phyloP scores from a whole-genome alignment of 2,329 filamentous ascomycete genomes.

The Colletotrichum graminicola region DNA sequence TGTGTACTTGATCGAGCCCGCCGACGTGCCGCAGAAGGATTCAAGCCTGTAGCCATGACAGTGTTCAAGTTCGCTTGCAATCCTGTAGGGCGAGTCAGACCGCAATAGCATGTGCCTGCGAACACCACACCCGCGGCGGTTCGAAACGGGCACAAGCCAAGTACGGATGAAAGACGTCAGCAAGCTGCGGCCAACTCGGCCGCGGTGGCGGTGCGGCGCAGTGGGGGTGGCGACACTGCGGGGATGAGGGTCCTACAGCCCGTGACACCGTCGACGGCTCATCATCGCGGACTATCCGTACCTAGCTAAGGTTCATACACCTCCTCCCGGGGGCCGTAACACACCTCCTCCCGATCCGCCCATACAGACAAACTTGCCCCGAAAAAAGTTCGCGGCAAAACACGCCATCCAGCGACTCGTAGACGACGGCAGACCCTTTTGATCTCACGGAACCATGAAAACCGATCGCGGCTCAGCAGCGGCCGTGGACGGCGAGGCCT shows the following conservation, averaged over 20 bases:
- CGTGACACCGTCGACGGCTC: conserved; percentile 23
- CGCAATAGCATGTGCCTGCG: not conserved
- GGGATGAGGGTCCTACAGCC: conserved; percentile 3
- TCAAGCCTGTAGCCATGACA: not conserved
- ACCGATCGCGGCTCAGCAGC: conserved; percentile 2
- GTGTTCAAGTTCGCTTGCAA: not conserved
- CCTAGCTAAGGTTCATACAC: conserved; percentile 26
- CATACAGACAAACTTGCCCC: not conserved
- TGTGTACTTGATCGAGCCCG: not conserved
- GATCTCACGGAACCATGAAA: conserved; percentile 8
- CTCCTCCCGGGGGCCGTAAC: conserved; percentile 5
- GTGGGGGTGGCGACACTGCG: conserved; percentile 22
- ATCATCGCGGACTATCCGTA: not conserved
- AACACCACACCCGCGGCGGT: not conserved
- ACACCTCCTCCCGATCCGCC: not conserved
- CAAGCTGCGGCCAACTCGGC: conserved; percentile 12
- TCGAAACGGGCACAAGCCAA: not conserved
- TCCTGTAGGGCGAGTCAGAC: not conserved
- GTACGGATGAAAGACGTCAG: conserved; percentile 23
- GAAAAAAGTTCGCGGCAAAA: not conserved
- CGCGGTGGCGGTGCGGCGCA: conserved; percentile 26
- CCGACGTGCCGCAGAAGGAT: not conserved
- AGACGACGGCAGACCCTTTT: not conserved
- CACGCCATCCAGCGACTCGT: too few relatives aligned
- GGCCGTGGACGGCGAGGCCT: conserved; percentile 56